A percentile compares a stretch with the other conserved stretches of the same genome.
These are phyloP conservation scores for Arctium minus DNA, from an alignment of 129 eudicot species.

Conservation along the genomic window DNA sequence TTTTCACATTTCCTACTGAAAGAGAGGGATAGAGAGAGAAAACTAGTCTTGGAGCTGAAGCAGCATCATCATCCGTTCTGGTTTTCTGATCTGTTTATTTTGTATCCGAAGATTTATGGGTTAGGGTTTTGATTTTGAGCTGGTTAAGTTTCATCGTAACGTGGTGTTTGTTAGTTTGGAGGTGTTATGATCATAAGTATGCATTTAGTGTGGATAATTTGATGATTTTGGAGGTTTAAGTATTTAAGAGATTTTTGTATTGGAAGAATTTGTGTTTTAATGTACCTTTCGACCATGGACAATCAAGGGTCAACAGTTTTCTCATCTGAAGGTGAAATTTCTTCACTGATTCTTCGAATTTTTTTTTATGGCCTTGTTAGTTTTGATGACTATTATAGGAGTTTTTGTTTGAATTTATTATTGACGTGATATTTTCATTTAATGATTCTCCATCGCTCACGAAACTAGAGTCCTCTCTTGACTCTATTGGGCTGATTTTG, in stretches of 20 bases:
- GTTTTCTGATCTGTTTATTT: slow-evolving; percentile 17
- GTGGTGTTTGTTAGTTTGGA: neutral
- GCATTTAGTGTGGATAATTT: slow-evolving; percentile 13
- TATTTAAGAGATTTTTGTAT: neutral
- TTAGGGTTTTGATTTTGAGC: slow-evolving; percentile 13
- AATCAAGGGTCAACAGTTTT: slow-evolving; percentile 16
- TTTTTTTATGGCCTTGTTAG: neutral
- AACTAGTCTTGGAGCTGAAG: slow-evolving; percentile 10
- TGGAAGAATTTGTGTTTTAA: neutral
- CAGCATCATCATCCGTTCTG: neutral
- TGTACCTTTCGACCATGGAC: slow-evolving; percentile 24
- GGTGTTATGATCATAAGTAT: slow-evolving; percentile 3
- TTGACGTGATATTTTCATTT: neutral
- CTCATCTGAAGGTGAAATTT: slow-evolving; percentile 35
- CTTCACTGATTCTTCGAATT: slow-evolving; percentile 1
- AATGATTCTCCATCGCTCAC: neutral
- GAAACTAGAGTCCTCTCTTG: neutral
- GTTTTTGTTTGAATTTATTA: neutral
- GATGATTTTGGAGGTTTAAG: slow-evolving; percentile 8
- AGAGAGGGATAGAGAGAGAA: slow-evolving; percentile 14
- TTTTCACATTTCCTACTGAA: slow-evolving; percentile 34
- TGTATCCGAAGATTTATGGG: neutral
- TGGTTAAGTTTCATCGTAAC: neutral
- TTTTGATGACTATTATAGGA: neutral
- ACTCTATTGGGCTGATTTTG: slow-evolving; percentile 9